Evolutionary conservation across 2,329 filamentous ascomycete species (phyloP), one percentile per base, ranked within the genome.

Genomic region (Trichoderma atroviride): DNA sequence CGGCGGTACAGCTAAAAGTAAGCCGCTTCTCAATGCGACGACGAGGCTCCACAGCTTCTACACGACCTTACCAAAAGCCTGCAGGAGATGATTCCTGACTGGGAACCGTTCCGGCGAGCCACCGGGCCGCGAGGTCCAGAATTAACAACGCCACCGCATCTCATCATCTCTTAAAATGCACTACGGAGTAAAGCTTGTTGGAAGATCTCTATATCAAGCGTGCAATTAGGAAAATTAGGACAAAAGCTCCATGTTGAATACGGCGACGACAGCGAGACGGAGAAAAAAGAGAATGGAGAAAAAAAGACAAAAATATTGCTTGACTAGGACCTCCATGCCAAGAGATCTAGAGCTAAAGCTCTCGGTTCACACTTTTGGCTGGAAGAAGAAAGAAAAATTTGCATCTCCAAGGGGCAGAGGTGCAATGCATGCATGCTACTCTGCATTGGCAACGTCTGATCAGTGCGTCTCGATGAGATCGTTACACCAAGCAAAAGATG

Each of bases 51-150:
- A 68, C 65, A 33, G 27, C 43, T 64, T 50, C 53, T 52, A 69
- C 53, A 63, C 58, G 47, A 61, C 53, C 53, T 69, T 52, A 58
- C 6, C 52, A 52, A 22, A 40, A 59, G 52, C 60, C 22, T 62
- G 53, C 60, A 63, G 67, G 67, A 69, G 60, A 69, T 69, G 67
- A 40, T 69, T 69, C 67, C 67, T 63, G 40, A 69, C 67, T 69
- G 59, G 67, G 67, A 64, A 69, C 67, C 40, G 47, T 69, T 64
- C 67, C 67, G 67, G 52, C 67, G 60, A 64, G 67, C 67, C 60
- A 63, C 67, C 67, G 67, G 53, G 52, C 67, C 67, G 67, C 29
- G 37, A 60, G 62, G 57, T 35, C 62, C 62, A 66, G 61, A 55
- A 53, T 33, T 29, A 61, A 62, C 24, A 24, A 56, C 58, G 66